Percentiles rank a stretch among this genome's conserved stretches.
These are phyloP conservation scores for Ogataea salicorniae DNA, from an alignment of 805 yeast species.

Conservation along the genomic window DNA sequence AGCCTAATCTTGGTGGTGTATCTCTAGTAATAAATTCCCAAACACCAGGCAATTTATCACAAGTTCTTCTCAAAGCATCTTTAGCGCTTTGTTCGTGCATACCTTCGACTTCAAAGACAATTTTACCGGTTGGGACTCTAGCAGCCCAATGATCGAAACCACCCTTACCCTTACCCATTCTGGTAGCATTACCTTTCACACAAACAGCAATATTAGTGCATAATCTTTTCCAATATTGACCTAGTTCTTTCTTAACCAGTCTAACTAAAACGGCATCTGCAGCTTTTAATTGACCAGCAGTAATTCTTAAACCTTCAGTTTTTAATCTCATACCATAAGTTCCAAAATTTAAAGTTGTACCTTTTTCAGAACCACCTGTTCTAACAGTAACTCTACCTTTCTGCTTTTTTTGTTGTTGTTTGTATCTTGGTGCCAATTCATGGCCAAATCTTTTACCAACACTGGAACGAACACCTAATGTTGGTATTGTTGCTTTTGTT, in stretches of 20 bases:
- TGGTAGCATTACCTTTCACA: constrained; percentile 94
- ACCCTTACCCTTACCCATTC: constrained; percentile 99
- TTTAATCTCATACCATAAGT: constrained; percentile 80
- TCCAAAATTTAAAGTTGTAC: constrained; percentile 78
- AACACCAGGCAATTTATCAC: constrained; percentile 86
- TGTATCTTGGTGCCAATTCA: constrained; percentile 74
- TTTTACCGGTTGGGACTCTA: constrained; percentile 92
- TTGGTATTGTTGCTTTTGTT: neutral
- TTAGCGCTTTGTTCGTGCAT: constrained; percentile 87
- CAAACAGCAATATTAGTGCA: constrained; percentile 86
- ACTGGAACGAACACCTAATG: constrained; percentile 5
- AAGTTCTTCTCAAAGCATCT: constrained; percentile 86
- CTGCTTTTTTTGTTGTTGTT: constrained; percentile 66
- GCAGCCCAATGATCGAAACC: constrained; percentile 96
- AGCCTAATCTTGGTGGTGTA: constrained; percentile 67
- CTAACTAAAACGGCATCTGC: constrained; percentile 86
- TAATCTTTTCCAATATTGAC: constrained; percentile 72
- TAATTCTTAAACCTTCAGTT: constrained; percentile 79
- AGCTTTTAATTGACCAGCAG: constrained; percentile 84
- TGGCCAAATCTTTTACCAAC: constrained; percentile 46
- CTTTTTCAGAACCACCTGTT: constrained; percentile 90
- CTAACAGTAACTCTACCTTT: constrained; percentile 94
- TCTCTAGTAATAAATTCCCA: constrained; percentile 74
- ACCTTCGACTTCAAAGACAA: constrained; percentile 72
- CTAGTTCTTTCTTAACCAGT: constrained; percentile 73